Conservation (phyloP, 2,329 filamentous ascomycete genomes). For the Xylariaceae sp. region DNA sequence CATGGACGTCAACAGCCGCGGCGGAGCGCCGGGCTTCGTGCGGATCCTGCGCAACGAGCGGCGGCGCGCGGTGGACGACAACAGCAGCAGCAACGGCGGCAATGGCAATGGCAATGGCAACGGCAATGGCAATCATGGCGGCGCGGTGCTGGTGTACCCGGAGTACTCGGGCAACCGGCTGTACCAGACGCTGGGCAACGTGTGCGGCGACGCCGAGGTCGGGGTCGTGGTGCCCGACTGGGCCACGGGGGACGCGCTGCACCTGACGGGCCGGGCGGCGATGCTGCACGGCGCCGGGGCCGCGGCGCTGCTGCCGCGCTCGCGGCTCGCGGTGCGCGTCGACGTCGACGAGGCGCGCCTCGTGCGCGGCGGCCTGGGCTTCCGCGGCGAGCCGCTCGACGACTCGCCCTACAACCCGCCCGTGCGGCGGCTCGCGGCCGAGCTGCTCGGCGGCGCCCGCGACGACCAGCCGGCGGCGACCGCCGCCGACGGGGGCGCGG, state of each 20-base stretch:
- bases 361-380: constrained; percentile 58
- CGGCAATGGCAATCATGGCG: constrained; percentile 4
- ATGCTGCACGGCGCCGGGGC: constrained; percentile 61
- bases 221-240: constrained; percentile 71
- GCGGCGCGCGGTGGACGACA: constrained; percentile 19
- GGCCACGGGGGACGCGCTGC: constrained; percentile 63
- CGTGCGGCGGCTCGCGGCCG: constrained; percentile 55
- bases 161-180: constrained; percentile 80
- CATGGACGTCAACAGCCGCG: constrained; percentile 82
- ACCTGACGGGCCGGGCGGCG: constrained; percentile 61
- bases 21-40: constrained; percentile 67
- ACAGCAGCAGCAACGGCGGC: constrained; percentile 34
- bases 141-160: constrained; percentile 59
- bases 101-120: constrained; percentile 19
- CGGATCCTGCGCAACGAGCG: constrained; percentile 53
- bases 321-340: constrained; percentile 66
- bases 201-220: constrained; percentile 56
- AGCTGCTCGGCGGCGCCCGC: constrained; percentile 32
- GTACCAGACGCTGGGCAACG: constrained; percentile 78
- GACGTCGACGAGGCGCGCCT: constrained; percentile 53
- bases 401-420: constrained; percentile 74
- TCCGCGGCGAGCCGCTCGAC: constrained; percentile 53
- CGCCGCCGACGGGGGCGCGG: constrained; percentile 2
- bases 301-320: constrained; percentile 53
- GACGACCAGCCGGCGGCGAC: neutral